Evolutionary conservation across 352 stramenopile species (phyloP), one percentile per base, ranked within the genome.

Genomic region (Phytophthora multivora): DNA sequence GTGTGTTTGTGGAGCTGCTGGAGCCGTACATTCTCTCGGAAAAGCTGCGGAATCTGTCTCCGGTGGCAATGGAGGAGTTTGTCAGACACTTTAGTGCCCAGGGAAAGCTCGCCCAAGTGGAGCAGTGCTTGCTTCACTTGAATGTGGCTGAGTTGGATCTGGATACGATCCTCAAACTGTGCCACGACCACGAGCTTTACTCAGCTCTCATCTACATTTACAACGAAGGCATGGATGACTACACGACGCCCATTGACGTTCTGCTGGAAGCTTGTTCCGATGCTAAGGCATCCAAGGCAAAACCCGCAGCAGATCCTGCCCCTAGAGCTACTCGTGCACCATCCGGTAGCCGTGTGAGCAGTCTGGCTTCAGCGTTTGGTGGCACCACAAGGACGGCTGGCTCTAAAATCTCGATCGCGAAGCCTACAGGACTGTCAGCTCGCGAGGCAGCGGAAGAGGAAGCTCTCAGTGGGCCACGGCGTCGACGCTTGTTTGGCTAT

Each of bases 181-280:
- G 97, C 48, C 83, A 89, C 47, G 86, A 90, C 35, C 95, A 98
- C 69, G 79, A 93, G 41, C 75, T 98, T 28, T 98, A 96, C 66
- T 97, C 92, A 15, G 95, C 94, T 30, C 74, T 98, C n/a, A 89
- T 98, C 28, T 97, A 97, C 75, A 93, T 98, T 53, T 98, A 97
- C 74, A 97, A 93, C 45, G 88, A 93, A 71, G 95, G 93, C 5
- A 66, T 98, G 36, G 76, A 97, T 36, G 94, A 98, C 64, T 98
- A 91, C 46, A 88, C 91, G 7, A 94, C 91, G 9, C 94, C 95
- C 0, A 89, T 98, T 28, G 87, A 98, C 48, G 76, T 97, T 16
- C 54, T 98, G 8, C 75, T 97, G 23, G 90, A 98, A 69, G 79
- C 77, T 28, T 80, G 65, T 47, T 90, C 78, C 5, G 80, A 77